Conservation (phyloP, 73 alveolate species). For the Paraurostyla sp. region DNA sequence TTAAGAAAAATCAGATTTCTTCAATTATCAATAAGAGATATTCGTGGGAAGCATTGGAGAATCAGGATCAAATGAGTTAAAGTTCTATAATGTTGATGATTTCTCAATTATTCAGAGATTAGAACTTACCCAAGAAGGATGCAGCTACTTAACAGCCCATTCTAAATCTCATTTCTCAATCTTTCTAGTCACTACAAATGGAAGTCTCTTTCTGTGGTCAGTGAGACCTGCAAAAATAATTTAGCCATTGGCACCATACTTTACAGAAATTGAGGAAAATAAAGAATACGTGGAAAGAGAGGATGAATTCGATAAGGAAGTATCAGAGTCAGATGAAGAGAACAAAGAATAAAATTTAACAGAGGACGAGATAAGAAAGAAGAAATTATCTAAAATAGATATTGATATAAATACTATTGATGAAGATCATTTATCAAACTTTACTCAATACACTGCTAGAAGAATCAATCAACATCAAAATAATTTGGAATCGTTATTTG, state of each 20-base stretch:
- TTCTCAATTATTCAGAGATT: neutral
- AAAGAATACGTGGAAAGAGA: conserved; percentile 61
- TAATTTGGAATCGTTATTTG: neutral
- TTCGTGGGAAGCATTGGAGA: conserved; percentile 71
- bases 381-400: conserved; percentile 11
- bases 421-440: conserved; percentile 17
- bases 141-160: conserved; percentile 48
- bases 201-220: conserved; percentile 59
- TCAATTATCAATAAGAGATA: conserved; percentile 1
- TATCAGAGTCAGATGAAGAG: conserved; percentile 21
- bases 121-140: conserved; percentile 55
- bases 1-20: neutral
- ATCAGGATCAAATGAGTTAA: conserved; percentile 62
- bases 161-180: conserved; percentile 49
- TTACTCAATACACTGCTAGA: neutral
- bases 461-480: neutral
- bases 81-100: conserved; percentile 34
- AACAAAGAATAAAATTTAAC: neutral
- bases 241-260: conserved; percentile 54
- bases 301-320: conserved; percentile 59
- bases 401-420: conserved; percentile 6
- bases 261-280: conserved; percentile 56
- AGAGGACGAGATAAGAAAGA: conserved; percentile 31
- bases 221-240: conserved; percentile 44
- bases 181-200: conserved; percentile 57